Base-by-base conservation (phyloP, 116 monocot species). In the Iris pallida region DNA sequence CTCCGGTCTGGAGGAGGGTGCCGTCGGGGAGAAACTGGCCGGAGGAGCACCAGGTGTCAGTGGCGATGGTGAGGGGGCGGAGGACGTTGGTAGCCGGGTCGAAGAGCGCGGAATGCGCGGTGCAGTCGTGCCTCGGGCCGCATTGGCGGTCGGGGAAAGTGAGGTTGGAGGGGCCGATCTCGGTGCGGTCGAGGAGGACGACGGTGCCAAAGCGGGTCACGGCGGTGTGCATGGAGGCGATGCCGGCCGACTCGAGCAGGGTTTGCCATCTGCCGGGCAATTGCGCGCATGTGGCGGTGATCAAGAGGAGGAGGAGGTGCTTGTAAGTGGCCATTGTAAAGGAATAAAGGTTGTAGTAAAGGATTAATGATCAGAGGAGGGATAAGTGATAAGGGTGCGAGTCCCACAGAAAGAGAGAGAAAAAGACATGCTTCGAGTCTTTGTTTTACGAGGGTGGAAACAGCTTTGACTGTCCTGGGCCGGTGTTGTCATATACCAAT, bases 261-360 rank as follows among this genome's bases (percentile, higher is more conserved):
- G 86, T 20, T 69, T 86, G 83, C 90, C 90, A 90, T 6, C 73
- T 71, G 49, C 90, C 90, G 4, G 90, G 90, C 7, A 86, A 75
- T 53, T 73, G 69, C n/a, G 89, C 72, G 55, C 44, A 56, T 56
- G 78, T 7, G 43, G 6, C 3, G 53, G 20, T 15, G 41, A 47
- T 8, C 6, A 57, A 14, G 30, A 71, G 20, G 20, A 66, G 53
- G 19, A 55, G 19, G 42, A 80, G 12, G 42, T n/a, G n/a, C n/a
- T n/a, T n/a, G n/a, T n/a, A n/a, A n/a, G n/a, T n/a, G n/a, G n/a
- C n/a, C 85, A n/a, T n/a, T n/a, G n/a, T n/a, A n/a, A n/a, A n/a
- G n/a, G n/a, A n/a, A n/a, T n/a, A n/a, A n/a, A n/a, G n/a, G n/a
- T n/a, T n/a, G n/a, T n/a, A n/a, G n/a, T n/a, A n/a, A n/a, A n/a